phyloP scores from a whole-genome alignment of 177 flowering plant species.

The Vitis hybrid region DNA sequence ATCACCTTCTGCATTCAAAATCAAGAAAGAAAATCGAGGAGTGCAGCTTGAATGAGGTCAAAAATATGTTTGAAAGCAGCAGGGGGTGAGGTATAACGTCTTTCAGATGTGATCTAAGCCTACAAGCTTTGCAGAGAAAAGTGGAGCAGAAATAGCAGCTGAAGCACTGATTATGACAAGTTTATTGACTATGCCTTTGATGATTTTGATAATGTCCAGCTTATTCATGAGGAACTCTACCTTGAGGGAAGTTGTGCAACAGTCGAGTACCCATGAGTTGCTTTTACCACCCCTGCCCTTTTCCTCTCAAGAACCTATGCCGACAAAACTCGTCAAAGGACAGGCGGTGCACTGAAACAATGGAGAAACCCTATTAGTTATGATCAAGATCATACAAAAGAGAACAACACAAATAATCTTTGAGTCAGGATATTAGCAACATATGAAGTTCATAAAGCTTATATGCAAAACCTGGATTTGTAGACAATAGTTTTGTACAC shows the following conservation, averaged over 20 bases:
- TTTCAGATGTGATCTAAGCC: background rate
- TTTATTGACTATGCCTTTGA: background rate
- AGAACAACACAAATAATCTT: background rate
- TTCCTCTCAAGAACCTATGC: constrained; percentile 34
- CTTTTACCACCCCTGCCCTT: background rate
- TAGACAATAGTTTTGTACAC: constrained; percentile 48
- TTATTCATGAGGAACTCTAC: background rate
- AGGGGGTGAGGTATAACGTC: background rate
- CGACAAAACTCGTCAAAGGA: constrained; percentile 45
- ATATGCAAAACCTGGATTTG: constrained; percentile 46
- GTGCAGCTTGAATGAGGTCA: too few relatives aligned
- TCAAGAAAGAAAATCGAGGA: too few relatives aligned
- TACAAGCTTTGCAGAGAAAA: too few relatives aligned
- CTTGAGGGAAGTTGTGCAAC: background rate
- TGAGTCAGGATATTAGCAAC: background rate
- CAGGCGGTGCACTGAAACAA: constrained; percentile 37
- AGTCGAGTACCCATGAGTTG: background rate
- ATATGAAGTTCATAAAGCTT: background rate
- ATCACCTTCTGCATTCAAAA: too few relatives aligned
- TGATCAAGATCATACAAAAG: background rate
- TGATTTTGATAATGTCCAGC: background rate
- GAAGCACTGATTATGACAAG: background rate
- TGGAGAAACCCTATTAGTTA: background rate
- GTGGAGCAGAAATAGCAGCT: too few relatives aligned
- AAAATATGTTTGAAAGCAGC: background rate